These are phyloP conservation scores for Yarrowia osloensis DNA, from an alignment of 805 yeast genomes.

Conservation along the genomic window DNA sequence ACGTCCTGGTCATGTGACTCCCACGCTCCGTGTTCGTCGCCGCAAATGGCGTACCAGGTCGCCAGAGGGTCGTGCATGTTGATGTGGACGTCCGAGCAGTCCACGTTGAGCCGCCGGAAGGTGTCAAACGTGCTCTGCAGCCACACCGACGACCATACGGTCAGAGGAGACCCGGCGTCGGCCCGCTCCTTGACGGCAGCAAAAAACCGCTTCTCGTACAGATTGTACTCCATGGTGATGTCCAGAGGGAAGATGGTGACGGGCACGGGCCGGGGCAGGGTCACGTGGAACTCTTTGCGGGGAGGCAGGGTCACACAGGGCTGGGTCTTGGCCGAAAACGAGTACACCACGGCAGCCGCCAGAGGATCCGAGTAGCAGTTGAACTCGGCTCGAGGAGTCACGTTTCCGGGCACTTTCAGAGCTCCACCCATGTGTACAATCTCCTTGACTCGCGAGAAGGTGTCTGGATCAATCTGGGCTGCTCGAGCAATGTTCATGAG, in stretches of 20 bases:
- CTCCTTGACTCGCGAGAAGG: conserved; percentile 43
- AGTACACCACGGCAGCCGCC: conserved; percentile 46
- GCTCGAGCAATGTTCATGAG: conserved; percentile 47
- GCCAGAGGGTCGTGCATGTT: conserved; percentile 48
- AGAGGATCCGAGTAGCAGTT: conserved; percentile 47
- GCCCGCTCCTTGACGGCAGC: conserved; percentile 22
- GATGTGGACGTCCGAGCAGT: conserved; percentile 34
- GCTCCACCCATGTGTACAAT: conserved; percentile 48
- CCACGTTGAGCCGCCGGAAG: conserved; percentile 36
- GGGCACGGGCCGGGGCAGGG: conserved; percentile 37
- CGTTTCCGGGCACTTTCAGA: conserved; percentile 44
- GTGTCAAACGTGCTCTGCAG: conserved; percentile 38
- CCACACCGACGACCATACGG: conserved; percentile 44
- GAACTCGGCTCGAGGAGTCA: conserved; percentile 48
- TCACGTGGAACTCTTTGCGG: conserved; percentile 34
- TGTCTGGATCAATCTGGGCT: conserved; percentile 44
- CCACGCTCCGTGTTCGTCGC: conserved; percentile 32
- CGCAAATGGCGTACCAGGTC: conserved; percentile 41
- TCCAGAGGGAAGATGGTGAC: conserved; percentile 46
- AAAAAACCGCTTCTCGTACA: conserved; percentile 34
- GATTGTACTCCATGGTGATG: conserved; percentile 42
- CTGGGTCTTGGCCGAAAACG: conserved; percentile 39
- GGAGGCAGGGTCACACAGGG: conserved; percentile 41
- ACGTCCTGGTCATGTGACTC: conserved; percentile 40
- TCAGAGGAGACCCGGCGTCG: conserved; percentile 38